phyloP scores from a whole-genome alignment of 768 basidiomycete genomes.

The Leccinellum rugosiceps region DNA sequence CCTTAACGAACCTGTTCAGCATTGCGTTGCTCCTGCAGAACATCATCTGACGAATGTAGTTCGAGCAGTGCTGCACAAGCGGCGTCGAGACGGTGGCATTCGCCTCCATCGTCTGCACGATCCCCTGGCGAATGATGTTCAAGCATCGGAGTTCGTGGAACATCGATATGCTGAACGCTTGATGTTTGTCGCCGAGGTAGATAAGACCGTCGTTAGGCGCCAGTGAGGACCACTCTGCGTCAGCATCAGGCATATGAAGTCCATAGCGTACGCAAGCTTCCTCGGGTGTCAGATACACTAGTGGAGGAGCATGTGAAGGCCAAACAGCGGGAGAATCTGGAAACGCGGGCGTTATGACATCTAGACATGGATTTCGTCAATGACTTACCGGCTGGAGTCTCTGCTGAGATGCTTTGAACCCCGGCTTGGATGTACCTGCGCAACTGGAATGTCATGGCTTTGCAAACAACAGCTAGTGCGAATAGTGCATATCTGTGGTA shows the following conservation, averaged over 20 bases:
- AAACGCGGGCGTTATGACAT: background rate
- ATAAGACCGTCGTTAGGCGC: background rate
- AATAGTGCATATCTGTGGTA: background rate
- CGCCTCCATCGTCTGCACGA: background rate
- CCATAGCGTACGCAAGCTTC: background rate
- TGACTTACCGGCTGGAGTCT: background rate
- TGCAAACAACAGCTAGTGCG: background rate
- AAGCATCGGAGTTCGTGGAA: constrained; percentile 3
- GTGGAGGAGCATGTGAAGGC: background rate
- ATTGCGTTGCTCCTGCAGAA: constrained; percentile 6
- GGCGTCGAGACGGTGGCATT: background rate
- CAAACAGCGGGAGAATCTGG: background rate
- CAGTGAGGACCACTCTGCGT: background rate
- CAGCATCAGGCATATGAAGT: background rate
- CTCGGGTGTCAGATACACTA: background rate
- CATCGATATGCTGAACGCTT: constrained; percentile 1
- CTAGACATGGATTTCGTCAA: background rate
- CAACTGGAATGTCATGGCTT: background rate
- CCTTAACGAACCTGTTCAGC: background rate
- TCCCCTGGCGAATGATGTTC: background rate
- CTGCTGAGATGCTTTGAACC: background rate
- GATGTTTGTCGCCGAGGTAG: background rate
- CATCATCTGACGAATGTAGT: constrained; percentile 6
- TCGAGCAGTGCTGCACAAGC: constrained; percentile 2
- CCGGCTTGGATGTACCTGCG: background rate